Conservation (phyloP, 257 asterid genomes). For the Plantago ovata region DNA sequence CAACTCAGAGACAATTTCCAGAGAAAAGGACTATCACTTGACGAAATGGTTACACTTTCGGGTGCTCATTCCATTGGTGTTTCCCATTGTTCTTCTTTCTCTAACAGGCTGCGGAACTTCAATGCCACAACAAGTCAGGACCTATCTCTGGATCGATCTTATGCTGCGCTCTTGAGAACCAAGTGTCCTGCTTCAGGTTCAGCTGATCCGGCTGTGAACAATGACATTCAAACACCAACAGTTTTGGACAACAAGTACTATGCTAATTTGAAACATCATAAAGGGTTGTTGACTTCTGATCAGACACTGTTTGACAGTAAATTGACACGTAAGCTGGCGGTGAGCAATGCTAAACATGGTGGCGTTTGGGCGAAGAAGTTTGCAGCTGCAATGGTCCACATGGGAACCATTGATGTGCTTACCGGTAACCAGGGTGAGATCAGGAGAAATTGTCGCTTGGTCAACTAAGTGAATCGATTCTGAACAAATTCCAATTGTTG, state of each 20-base stretch:
- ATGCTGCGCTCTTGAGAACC: conserved; percentile 31
- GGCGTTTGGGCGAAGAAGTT: conserved; percentile 29
- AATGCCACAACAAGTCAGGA: conserved; percentile 32
- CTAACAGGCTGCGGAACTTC: conserved; percentile 31
- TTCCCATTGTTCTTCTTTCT: conserved; percentile 41
- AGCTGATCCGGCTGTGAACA: conserved; percentile 21
- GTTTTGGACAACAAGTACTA: conserved; percentile 30
- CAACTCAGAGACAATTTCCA: conserved; percentile 36
- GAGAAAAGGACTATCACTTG: conserved; percentile 47
- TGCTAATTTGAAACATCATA: conserved; percentile 18
- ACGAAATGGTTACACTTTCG: conserved; percentile 63
- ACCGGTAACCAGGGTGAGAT: conserved; percentile 43
- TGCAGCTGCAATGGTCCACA: conserved; percentile 36
- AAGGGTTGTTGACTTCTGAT: conserved; percentile 34
- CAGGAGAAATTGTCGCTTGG: conserved; percentile 35
- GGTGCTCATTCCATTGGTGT: conserved; percentile 60
- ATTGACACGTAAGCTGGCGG: conserved; percentile 27
- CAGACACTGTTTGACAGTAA: conserved; percentile 31
- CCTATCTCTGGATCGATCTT: conserved; percentile 33
- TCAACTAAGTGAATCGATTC: conserved; percentile 20
- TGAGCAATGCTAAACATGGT: conserved; percentile 19
- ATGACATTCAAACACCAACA: conserved; percentile 28
- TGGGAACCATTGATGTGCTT: conserved; percentile 40
- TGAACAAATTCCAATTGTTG: not conserved
- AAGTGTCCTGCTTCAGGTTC: conserved; percentile 30